phyloP scores from a whole-genome alignment of 768 basidiomycete species.

The Leucocoprinus birnbaumii region DNA sequence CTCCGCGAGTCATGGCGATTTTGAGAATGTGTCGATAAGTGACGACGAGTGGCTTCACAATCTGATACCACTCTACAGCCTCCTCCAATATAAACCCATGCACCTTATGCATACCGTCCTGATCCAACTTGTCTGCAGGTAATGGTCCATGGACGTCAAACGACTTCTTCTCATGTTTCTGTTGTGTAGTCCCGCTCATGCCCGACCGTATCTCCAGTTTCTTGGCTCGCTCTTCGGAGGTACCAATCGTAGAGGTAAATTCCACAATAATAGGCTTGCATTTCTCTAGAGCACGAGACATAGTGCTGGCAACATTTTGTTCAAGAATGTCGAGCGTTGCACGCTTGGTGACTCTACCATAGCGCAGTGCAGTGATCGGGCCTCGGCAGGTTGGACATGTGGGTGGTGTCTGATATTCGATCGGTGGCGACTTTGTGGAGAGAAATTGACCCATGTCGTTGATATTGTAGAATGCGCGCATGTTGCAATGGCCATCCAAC shows the following conservation, averaged over 20 bases:
- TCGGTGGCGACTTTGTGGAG: slow-evolving; percentile 25
- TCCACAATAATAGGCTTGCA: slow-evolving; percentile 25
- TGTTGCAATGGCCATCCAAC: slow-evolving; percentile 55
- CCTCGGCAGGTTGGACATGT: slow-evolving; percentile 62
- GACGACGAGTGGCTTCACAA: slow-evolving; percentile 35
- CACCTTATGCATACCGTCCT: slow-evolving; percentile 21
- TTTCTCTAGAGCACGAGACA: slow-evolving; percentile 42
- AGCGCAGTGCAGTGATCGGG: slow-evolving; percentile 54
- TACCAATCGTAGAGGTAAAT: slow-evolving; percentile 21
- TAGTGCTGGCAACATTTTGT: slow-evolving; percentile 51
- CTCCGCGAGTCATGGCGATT: slow-evolving; percentile 45
- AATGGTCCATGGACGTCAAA: not conserved
- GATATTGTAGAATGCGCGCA: slow-evolving; percentile 47
- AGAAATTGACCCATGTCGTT: slow-evolving; percentile 34
- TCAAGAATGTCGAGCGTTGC: slow-evolving; percentile 66
- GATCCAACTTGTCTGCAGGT: slow-evolving; percentile 16
- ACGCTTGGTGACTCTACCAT: slow-evolving; percentile 59
- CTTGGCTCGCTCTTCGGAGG: not conserved
- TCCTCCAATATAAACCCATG: slow-evolving; percentile 34
- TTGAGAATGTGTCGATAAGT: slow-evolving; percentile 11
- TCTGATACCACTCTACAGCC: slow-evolving; percentile 29
- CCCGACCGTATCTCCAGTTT: not conserved
- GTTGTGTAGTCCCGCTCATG: not conserved
- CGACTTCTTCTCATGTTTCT: not conserved
- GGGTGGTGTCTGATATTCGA: slow-evolving; percentile 35